phyloP scores from a whole-genome alignment of 352 stramenopile species.

The Phytophthora lateralis region DNA sequence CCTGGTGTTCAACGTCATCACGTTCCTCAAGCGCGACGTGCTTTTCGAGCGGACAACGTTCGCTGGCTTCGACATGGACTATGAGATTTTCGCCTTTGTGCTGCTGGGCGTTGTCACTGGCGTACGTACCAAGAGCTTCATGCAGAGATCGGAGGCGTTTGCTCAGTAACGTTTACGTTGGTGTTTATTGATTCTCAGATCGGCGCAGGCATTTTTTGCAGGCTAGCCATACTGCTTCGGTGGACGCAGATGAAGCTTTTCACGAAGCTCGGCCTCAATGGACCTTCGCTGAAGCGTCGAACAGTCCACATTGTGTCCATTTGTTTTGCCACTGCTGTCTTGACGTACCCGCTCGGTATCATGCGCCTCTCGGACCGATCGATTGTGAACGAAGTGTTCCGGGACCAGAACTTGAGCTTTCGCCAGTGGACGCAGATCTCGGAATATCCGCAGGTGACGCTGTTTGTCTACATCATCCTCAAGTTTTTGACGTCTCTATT shows the following conservation, averaged over 20 bases:
- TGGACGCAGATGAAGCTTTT: constrained; percentile 69
- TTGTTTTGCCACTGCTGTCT: constrained; percentile 55
- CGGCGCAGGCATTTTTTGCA: constrained; percentile 71
- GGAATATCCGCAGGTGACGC: constrained; percentile 67
- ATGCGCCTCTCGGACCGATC: constrained; percentile 77
- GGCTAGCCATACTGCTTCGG: constrained; percentile 54
- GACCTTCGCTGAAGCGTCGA: constrained; percentile 61
- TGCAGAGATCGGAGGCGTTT: not conserved
- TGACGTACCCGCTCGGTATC: constrained; percentile 79
- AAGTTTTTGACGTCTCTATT: constrained; percentile 83
- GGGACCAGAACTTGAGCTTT: constrained; percentile 67
- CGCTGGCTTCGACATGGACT: constrained; percentile 82
- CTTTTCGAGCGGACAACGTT: constrained; percentile 86
- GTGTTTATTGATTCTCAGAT: constrained; percentile 40
- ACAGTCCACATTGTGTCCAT: constrained; percentile 70
- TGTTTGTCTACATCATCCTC: constrained; percentile 81
- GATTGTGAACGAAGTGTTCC: constrained; percentile 85
- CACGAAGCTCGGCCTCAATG: constrained; percentile 51
- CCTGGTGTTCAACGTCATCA: constrained; percentile 82
- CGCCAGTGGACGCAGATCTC: constrained; percentile 72
- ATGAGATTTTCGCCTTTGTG: constrained; percentile 80
- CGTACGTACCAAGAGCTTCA: constrained; percentile 35
- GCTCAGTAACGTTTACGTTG: not conserved
- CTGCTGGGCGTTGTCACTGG: constrained; percentile 75
- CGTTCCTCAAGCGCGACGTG: constrained; percentile 76